Percentiles rank a stretch among this genome's conserved stretches.
phyloP scores from a whole-genome alignment of 116 monocot genomes.

The Trichopus zeylanicus region DNA sequence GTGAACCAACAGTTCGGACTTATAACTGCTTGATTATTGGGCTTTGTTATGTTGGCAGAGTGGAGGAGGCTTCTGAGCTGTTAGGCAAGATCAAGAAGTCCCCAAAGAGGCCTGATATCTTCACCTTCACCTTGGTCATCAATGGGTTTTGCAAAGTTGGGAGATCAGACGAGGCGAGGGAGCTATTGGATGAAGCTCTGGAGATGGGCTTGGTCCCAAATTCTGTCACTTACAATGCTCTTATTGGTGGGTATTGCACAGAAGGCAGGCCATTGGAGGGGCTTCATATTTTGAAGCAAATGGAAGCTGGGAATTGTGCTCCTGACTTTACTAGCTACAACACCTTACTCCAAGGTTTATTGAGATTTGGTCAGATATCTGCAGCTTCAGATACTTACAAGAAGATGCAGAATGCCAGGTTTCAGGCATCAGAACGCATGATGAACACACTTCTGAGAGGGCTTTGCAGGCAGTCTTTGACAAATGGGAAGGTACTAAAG shows the following conservation, averaged over 20 bases:
- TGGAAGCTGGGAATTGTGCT: conserved; percentile 24
- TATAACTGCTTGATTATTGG: conserved; percentile 79
- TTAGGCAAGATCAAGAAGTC: conserved; percentile 56
- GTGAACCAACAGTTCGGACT: conserved; percentile 48
- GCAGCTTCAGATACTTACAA: conserved; percentile 42
- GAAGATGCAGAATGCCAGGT: conserved; percentile 41
- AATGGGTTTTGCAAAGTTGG: conserved; percentile 88
- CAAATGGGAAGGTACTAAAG: conserved; percentile 16
- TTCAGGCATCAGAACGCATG: conserved; percentile 32
- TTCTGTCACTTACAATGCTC: conserved; percentile 61
- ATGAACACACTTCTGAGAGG: conserved; percentile 71
- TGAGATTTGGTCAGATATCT: conserved; percentile 36
- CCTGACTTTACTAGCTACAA: conserved; percentile 54
- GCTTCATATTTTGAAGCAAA: conserved; percentile 36
- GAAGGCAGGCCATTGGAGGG: conserved; percentile 61
- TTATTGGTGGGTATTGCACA: conserved; percentile 80
- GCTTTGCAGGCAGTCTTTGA: conserved; percentile 41
- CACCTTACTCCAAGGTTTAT: conserved; percentile 53
- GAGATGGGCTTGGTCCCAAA: conserved; percentile 47
- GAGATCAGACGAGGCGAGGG: conserved; percentile 51
- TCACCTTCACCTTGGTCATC: conserved; percentile 66
- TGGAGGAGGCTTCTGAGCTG: conserved; percentile 65
- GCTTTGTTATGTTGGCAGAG: conserved; percentile 77
- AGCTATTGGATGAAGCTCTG: conserved; percentile 53
- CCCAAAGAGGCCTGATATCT: conserved; percentile 50